Percentiles rank a stretch among this genome's conserved stretches.
Conservation (phyloP, 352 stramenopile genomes). For the Phytopythium sindhum region DNA sequence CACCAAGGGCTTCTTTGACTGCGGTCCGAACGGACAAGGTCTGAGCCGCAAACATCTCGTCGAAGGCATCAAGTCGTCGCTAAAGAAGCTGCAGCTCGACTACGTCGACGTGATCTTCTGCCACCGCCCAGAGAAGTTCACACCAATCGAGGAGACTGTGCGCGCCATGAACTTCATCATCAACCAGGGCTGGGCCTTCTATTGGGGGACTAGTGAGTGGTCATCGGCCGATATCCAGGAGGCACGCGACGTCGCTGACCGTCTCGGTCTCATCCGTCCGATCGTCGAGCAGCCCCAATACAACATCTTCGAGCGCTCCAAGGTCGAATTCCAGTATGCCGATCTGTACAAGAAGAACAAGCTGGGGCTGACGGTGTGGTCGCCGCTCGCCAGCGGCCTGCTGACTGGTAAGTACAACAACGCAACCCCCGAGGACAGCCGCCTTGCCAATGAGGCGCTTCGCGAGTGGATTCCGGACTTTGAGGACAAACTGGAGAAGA, state of each 20-base stretch:
- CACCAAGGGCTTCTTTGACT: slow-evolving; percentile 7
- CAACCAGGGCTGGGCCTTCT: neutral
- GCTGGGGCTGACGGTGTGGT: neutral
- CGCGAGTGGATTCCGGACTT: slow-evolving; percentile 23
- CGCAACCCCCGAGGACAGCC: neutral
- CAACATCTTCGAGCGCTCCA: slow-evolving; percentile 57
- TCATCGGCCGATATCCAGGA: slow-evolving; percentile 55
- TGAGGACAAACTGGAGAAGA: slow-evolving; percentile 20
- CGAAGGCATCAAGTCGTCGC: slow-evolving; percentile 10
- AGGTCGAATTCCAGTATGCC: slow-evolving; percentile 39
- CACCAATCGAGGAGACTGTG: neutral
- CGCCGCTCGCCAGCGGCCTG: neutral
- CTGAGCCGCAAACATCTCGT: slow-evolving; percentile 27
- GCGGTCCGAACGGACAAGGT: slow-evolving; percentile 15
- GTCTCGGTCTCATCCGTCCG: slow-evolving; percentile 34
- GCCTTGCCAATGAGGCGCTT: neutral
- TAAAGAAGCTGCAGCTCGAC: slow-evolving; percentile 5
- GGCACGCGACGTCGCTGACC: slow-evolving; percentile 45
- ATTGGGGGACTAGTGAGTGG: slow-evolving; percentile 71
- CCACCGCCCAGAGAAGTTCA: slow-evolving; percentile 33
- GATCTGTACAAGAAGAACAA: slow-evolving; percentile 35
- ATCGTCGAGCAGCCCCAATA: slow-evolving; percentile 65
- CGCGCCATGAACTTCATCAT: too few relatives aligned
- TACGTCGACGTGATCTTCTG: slow-evolving; percentile 55
- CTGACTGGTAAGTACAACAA: neutral